Base-by-base conservation (phyloP, 805 yeast species). In the Lachancea meyersii region DNA sequence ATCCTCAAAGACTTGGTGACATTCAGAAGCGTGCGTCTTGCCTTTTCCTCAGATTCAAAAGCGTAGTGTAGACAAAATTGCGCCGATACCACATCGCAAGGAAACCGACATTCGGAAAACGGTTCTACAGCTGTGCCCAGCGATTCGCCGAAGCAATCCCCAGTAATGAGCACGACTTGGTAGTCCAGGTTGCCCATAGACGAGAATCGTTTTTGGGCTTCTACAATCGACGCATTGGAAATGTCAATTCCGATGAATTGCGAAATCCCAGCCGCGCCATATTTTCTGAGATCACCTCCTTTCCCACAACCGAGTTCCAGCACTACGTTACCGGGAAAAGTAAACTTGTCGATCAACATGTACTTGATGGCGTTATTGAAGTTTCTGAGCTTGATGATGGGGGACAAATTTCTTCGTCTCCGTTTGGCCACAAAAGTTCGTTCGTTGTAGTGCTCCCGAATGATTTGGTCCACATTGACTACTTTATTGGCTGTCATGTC, bases 41-140 rank as follows among this genome's bases (percentile, higher is more conserved):
- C 89, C 47, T 86, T 84, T 27, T 73, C 77, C 59, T 88, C 97
- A 4, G 82, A 72, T 52, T 85, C 93, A 67, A 88, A 93, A 0
- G 97, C 96, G 67, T 93, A 93, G 61, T 93, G 99, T 62, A 93
- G 68, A 45, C 96, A 86, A 64, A 93, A 93, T 61, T 93, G 98
- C 64, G 85, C 77, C 3, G 95, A 80, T 1, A 91, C 96, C 14
- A 82, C 68, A 63, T 93, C 96, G 45, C 89, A 86, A 1, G 95
- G 95, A 50, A 86, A 79, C 17, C 55, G 72, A 55, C 54, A 81
- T 21, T 81, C 82, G 1, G 83, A 82, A 53, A 85, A 83, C 40
- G 79, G 79, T 33, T 70, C 72, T 31, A 89, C 72, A 1, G 86
- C 75, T 5, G 77, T 77, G 1, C 86, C 86, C 3, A 88, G 58